Conservation (phyloP, 164 flowering plant species). For the Taxillus chinensis region DNA sequence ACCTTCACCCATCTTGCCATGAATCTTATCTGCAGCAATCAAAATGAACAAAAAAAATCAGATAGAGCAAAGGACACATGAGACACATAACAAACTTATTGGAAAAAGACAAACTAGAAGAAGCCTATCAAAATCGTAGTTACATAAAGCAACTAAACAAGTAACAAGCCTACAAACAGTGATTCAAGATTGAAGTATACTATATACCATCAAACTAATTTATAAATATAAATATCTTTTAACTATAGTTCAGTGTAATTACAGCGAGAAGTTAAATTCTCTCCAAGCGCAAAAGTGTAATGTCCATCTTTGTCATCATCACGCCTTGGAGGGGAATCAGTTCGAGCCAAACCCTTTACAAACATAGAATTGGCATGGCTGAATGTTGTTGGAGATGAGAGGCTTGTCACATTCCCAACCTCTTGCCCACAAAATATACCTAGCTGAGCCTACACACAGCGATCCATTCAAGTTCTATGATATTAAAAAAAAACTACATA, state of each 20-base stretch:
- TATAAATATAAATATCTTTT: not conserved
- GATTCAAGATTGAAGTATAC: too few species aligned
- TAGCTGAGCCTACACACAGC: conserved; percentile 42
- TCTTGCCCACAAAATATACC: conserved; percentile 37
- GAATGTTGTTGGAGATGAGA: conserved; percentile 23
- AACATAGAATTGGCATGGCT: conserved; percentile 28
- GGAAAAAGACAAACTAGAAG: not conserved
- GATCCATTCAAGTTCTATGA: conserved; percentile 26
- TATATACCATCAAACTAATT: too few species aligned
- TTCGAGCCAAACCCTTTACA: conserved; percentile 55
- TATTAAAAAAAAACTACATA: not conserved
- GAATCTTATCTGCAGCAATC: conserved; percentile 54
- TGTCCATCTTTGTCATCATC: conserved; percentile 99
- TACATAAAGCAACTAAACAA: too few species aligned
- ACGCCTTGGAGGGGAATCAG: conserved; percentile 95
- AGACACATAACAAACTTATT: not conserved
- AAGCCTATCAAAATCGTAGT: too few species aligned
- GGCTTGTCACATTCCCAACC: conserved; percentile 34
- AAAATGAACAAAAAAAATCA: conserved; percentile 6
- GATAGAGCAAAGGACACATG: not conserved
- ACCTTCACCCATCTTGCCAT: conserved; percentile 94
- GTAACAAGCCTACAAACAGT: too few species aligned
- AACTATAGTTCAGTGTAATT: conserved; percentile 59
- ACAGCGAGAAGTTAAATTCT: conserved; percentile 99
- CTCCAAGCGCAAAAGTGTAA: conserved; percentile 96